These are phyloP conservation scores for Ilex asprella DNA, from an alignment of 257 asterid genomes.

Conservation along the genomic window DNA sequence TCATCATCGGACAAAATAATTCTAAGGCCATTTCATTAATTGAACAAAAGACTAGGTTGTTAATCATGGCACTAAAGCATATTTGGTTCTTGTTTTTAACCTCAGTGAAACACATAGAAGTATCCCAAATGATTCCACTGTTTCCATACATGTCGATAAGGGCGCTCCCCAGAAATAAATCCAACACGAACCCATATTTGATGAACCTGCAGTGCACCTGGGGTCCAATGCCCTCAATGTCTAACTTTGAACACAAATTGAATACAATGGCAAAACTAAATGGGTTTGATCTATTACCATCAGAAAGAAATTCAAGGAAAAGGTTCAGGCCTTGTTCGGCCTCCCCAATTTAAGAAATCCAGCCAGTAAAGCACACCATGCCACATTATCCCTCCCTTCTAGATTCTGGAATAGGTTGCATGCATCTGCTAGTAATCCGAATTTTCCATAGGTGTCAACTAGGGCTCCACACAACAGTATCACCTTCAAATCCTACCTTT, in stretches of 20 bases:
- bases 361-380: background rate
- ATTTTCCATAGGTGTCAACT: background rate
- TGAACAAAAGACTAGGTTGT: background rate
- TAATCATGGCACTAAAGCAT: background rate
- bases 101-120: background rate
- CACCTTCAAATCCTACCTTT: background rate
- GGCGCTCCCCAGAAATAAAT: background rate
- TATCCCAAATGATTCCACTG: background rate
- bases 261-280: background rate
- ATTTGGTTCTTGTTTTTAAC: background rate
- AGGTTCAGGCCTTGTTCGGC: background rate
- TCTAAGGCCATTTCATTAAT: background rate
- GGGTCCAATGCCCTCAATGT: background rate
- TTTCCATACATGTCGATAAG: conserved; percentile 2
- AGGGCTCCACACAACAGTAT: background rate
- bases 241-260: background rate
- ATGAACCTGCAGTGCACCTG: background rate
- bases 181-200: conserved; percentile 1
- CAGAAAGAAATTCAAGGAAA: background rate
- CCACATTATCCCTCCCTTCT: background rate
- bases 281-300: background rate
- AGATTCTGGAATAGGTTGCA: background rate
- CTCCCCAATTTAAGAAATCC: background rate
- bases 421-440: background rate
- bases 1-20: background rate